phyloP scores from a whole-genome alignment of 108 stramenopile species.

The Cyclostephanos tholiformis region DNA sequence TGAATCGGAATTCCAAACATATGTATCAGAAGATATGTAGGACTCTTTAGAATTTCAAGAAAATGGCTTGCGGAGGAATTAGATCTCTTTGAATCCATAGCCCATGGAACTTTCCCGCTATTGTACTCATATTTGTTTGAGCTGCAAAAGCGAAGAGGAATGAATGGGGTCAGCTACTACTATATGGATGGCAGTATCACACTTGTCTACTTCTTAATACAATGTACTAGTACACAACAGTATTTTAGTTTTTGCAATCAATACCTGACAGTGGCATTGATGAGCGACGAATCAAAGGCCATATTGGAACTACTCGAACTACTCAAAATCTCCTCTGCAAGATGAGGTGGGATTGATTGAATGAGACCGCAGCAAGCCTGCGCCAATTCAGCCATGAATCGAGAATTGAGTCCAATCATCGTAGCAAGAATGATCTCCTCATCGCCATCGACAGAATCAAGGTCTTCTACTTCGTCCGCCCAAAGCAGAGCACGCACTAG shows the following conservation, averaged over 20 bases:
- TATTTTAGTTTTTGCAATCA: not conserved
- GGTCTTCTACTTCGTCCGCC: slow-evolving; percentile 39
- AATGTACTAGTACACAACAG: too few species aligned
- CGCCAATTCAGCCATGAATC: slow-evolving; percentile 66
- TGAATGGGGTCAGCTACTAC: too few species aligned
- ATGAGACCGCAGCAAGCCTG: slow-evolving; percentile 73
- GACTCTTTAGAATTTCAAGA: too few species aligned
- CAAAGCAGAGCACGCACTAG: slow-evolving; percentile 71
- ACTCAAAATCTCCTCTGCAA: slow-evolving; percentile 54
- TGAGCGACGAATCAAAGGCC: slow-evolving; percentile 21
- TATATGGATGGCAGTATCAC: too few species aligned
- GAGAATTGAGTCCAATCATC: slow-evolving; percentile 50
- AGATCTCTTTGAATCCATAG: too few species aligned
- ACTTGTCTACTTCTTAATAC: too few species aligned
- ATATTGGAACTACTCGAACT: slow-evolving; percentile 21
- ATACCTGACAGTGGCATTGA: not conserved
- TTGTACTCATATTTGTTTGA: too few species aligned
- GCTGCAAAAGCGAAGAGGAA: too few species aligned
- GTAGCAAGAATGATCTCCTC: slow-evolving; percentile 48
- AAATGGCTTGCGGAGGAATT: too few species aligned
- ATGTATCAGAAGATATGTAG: too few species aligned
- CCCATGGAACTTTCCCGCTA: too few species aligned
- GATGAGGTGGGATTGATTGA: slow-evolving; percentile 62
- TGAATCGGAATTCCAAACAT: too few species aligned
- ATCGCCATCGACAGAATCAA: slow-evolving; percentile 25